Base-by-base conservation (phyloP, 1,284 basidiomycete species). In the Exobasidium rhododendri region DNA sequence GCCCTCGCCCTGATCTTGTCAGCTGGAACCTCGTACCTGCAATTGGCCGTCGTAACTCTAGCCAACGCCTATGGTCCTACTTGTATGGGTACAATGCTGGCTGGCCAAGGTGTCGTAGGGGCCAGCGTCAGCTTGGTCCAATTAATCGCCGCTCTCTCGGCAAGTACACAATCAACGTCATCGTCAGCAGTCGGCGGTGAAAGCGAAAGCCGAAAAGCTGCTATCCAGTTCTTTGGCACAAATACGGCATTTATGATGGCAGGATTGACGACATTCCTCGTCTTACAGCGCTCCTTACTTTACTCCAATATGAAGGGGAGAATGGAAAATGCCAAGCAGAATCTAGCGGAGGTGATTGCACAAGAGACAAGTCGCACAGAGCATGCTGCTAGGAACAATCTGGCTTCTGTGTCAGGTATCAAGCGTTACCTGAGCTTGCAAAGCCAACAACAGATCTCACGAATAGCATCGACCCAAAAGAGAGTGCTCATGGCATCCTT, bases 11-110 rank as follows among this genome's bases (percentile, higher is more conserved):
- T 56, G 32, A 22, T 70, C 22, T 58, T 73, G n/a, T 69, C 74
- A 10, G 66, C 69, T 22, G 68, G 66, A 13, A 66, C 65, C 35
- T 68, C 73, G 1, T 77, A 75, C 49, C 45, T 77, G 28, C 74
- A 77, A 60, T 73, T 71, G 55, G 72, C 73, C 29, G 73, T 75
- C 22, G 73, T 77, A 20, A 68, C 71, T 14, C 65, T 77, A 57
- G 68, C 69, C 24, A 69, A 71, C 14, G 64, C 67, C 3, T 77
- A 74, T 31, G 74, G 73, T 17, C 68, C 68, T 6, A 20, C 61
- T 6, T 67, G 67, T 51, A 75, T 77, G 71, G 73, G 74, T 47
- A 54, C 61, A 20, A 77, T 77, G 74, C 64, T 77, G 14, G 61
- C 74, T 2, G 73, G 73, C 5, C 74, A 77, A 59, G 74, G 74